A percentile compares a stretch with the other conserved stretches of the same genome.
Conservation (phyloP, 2,329 filamentous ascomycete genomes). For the Microcyclospora tardicrescens region DNA sequence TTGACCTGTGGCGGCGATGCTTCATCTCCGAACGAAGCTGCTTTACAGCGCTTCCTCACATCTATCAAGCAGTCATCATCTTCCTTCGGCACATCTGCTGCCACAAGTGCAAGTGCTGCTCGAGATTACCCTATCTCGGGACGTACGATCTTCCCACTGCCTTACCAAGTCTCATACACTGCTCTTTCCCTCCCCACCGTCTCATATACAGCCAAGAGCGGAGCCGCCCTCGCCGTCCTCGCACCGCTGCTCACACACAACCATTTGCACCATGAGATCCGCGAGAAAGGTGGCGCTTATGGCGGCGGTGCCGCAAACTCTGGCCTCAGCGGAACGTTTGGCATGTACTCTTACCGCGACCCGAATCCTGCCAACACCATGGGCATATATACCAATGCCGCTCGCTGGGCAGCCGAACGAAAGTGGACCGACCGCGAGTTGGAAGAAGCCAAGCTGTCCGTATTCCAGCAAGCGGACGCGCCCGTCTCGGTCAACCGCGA, state of each 20-base stretch:
- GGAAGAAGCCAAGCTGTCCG: constrained; percentile 88
- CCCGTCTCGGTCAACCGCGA: constrained; percentile 77
- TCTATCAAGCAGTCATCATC: constrained; percentile 5
- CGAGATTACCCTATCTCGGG: constrained; percentile 13
- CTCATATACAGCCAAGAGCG: constrained; percentile 62
- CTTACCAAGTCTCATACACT: constrained; percentile 95
- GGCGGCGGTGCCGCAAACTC: constrained; percentile 79
- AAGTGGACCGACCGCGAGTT: constrained; percentile 73
- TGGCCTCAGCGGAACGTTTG: constrained; percentile 71
- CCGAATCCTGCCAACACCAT: constrained; percentile 86
- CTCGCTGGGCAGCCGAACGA: constrained; percentile 69
- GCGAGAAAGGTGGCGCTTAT: constrained; percentile 94
- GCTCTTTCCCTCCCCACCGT: constrained; percentile 69
- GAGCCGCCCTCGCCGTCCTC: constrained; percentile 74
- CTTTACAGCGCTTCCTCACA: constrained; percentile 56
- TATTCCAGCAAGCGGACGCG: constrained; percentile 86
- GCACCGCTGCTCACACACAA: constrained; percentile 91
- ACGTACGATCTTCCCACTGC: constrained; percentile 83
- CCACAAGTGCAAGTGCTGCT: constrained; percentile 6
- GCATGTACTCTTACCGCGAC: constrained; percentile 93
- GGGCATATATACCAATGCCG: constrained; percentile 69
- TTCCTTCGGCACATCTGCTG: constrained; percentile 11
- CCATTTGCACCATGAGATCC: constrained; percentile 91
- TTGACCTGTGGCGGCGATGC: constrained; percentile 75
- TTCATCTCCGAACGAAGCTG: constrained; percentile 53